Evolutionary conservation across 345 rosid species (phyloP).

Genomic region (Eucalyptus coolabah): DNA sequence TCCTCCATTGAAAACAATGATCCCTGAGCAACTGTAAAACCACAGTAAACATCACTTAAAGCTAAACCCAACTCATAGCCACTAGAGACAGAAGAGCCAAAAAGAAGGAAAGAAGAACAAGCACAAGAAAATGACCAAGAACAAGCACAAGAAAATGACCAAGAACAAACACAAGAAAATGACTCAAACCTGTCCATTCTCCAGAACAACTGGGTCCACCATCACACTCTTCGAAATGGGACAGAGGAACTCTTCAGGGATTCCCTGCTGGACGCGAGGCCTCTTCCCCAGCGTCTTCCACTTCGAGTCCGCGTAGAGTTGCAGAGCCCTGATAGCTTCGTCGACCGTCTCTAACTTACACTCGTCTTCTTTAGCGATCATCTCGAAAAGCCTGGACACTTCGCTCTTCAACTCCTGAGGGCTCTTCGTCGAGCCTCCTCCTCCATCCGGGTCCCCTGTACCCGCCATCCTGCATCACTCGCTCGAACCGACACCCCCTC

Average conservation of each 20-base stretch:
- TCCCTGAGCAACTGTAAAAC: background rate
- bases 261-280: background rate
- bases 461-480: background rate
- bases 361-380: constrained; percentile 22
- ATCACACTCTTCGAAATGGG: constrained; percentile 34
- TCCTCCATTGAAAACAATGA: background rate
- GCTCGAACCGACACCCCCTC: background rate
- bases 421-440: background rate
- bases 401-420: constrained; percentile 21
- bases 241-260: constrained; percentile 25
- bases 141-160: background rate
- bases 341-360: constrained; percentile 6
- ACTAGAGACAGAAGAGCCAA: background rate
- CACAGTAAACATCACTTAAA: background rate
- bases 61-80: background rate
- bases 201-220: constrained; percentile 48
- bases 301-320: background rate
- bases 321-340: constrained; percentile 15
- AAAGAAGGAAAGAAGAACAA: background rate
- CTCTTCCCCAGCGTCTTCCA: constrained; percentile 7
- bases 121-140: background rate
- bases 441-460: background rate
- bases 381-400: constrained; percentile 13
- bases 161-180: background rate
- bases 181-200: constrained; percentile 38